These are phyloP conservation scores for Bauhinia variegata DNA, from an alignment of 306 rosid genomes.

Conservation along the genomic window DNA sequence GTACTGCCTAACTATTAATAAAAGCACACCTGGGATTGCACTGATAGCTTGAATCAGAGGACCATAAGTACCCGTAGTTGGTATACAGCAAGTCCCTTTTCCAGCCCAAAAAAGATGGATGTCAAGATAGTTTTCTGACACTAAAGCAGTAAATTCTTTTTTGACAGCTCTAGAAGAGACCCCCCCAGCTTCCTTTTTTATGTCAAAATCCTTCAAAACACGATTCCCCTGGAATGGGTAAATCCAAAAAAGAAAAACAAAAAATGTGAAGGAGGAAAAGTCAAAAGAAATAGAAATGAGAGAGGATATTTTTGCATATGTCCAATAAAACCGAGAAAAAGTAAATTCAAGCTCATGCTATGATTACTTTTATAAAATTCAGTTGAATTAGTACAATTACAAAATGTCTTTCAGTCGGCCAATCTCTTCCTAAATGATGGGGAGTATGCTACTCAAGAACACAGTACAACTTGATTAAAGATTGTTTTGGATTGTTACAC, in stretches of 20 bases:
- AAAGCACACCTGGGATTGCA: slow-evolving; percentile 64
- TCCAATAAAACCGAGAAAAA: too few species aligned
- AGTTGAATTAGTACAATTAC: too few species aligned
- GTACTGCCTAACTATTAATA: neutral
- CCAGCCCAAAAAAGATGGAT: too few species aligned
- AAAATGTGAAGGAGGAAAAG: neutral
- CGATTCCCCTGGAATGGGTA: slow-evolving; percentile 53
- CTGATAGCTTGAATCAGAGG: slow-evolving; percentile 80
- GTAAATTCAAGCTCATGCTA: too few species aligned
- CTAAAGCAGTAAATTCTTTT: slow-evolving; percentile 43
- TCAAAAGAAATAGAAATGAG: neutral
- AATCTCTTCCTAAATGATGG: too few species aligned
- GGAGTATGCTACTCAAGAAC: too few species aligned
- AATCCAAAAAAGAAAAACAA: slow-evolving; percentile 7
- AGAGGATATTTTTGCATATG: too few species aligned
- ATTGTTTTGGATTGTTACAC: too few species aligned
- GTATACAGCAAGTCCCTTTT: slow-evolving; percentile 87
- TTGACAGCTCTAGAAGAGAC: slow-evolving; percentile 43
- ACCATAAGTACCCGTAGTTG: slow-evolving; percentile 64
- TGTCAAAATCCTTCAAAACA: slow-evolving; percentile 64
- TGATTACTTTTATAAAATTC: too few species aligned
- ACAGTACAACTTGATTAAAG: too few species aligned
- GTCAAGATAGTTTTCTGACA: slow-evolving; percentile 67
- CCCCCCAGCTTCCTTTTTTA: slow-evolving; percentile 67
- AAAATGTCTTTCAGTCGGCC: too few species aligned